Evolutionary conservation across 2,329 filamentous ascomycete genomes (phyloP).

Genomic region (Pezicula rhizophila): DNA sequence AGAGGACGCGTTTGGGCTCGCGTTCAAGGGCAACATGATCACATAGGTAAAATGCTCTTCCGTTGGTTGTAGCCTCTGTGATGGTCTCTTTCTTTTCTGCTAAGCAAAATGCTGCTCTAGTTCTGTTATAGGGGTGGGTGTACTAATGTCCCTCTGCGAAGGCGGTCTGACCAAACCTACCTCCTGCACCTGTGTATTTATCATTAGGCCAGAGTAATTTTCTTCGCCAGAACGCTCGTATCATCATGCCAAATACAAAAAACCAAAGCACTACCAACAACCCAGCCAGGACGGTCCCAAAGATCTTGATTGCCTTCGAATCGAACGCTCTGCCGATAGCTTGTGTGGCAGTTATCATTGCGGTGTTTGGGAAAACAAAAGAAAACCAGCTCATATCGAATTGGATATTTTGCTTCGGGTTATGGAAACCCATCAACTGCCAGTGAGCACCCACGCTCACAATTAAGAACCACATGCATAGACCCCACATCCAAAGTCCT

Average conservation of each 20-base stretch:
- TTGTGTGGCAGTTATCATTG: constrained; percentile 60
- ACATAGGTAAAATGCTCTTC: no score
- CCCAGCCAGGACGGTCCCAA: constrained; percentile 63
- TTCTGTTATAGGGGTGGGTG: no score
- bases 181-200: background rate
- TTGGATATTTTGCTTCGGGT: constrained; percentile 46
- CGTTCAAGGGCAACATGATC: no score
- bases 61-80: no score
- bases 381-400: constrained; percentile 79
- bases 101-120: no score
- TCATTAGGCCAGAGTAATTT: constrained; percentile 69
- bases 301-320: constrained; percentile 53
- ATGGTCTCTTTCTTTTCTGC: no score
- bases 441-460: constrained; percentile 71
- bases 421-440: constrained; percentile 51
- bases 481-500: constrained; percentile 74
- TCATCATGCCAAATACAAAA: constrained; percentile 63
- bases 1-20: no score
- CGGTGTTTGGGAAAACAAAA: constrained; percentile 49
- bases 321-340: constrained; percentile 59
- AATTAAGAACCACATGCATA: constrained; percentile 82
- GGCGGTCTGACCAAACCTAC: no score
- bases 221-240: constrained; percentile 56
- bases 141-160: no score
- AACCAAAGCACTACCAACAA: constrained; percentile 62